Conservation (phyloP, 768 basidiomycete species). For the Lepiota brunneoincarnata region DNA sequence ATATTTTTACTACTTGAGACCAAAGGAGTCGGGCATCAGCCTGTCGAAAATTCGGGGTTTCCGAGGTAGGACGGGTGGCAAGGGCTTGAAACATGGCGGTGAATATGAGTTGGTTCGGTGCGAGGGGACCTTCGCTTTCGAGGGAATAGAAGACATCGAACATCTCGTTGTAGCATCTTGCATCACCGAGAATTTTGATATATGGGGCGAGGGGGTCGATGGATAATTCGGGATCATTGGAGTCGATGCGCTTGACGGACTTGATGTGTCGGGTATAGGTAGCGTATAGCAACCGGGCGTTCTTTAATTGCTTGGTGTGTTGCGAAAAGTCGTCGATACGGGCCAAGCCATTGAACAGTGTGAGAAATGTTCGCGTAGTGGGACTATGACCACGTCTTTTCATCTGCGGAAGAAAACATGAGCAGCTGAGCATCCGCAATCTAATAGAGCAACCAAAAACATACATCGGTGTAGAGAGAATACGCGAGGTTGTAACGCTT, state of each 20-base stretch:
- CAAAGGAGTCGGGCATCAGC: constrained; percentile 73
- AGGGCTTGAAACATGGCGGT: constrained; percentile 63
- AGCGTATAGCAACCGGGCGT: constrained; percentile 60
- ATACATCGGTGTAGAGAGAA: constrained; percentile 67
- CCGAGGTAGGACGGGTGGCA: constrained; percentile 16
- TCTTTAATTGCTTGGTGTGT: constrained; percentile 57
- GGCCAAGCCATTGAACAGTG: constrained; percentile 64
- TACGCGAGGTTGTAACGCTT: constrained; percentile 59
- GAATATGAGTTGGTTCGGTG: constrained; percentile 59
- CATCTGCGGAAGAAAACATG: constrained; percentile 51
- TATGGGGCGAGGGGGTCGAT: constrained; percentile 55
- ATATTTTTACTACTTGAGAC: constrained; percentile 57
- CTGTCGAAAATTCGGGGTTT: constrained; percentile 38
- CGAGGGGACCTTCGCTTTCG: constrained; percentile 59
- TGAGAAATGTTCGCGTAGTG: constrained; percentile 62
- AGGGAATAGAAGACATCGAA: constrained; percentile 76
- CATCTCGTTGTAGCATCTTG: constrained; percentile 58
- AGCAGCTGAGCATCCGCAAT: constrained; percentile 7
- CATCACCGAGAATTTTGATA: constrained; percentile 62
- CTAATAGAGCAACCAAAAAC: constrained; percentile 18
- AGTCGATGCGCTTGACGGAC: constrained; percentile 46
- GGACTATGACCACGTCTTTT: constrained; percentile 79
- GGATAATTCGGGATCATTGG: constrained; percentile 45
- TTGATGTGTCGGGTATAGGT: constrained; percentile 50
- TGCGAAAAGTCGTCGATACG: constrained; percentile 59